phyloP scores from a whole-genome alignment of 148 eudicot species.

The Talinum fruticosum region DNA sequence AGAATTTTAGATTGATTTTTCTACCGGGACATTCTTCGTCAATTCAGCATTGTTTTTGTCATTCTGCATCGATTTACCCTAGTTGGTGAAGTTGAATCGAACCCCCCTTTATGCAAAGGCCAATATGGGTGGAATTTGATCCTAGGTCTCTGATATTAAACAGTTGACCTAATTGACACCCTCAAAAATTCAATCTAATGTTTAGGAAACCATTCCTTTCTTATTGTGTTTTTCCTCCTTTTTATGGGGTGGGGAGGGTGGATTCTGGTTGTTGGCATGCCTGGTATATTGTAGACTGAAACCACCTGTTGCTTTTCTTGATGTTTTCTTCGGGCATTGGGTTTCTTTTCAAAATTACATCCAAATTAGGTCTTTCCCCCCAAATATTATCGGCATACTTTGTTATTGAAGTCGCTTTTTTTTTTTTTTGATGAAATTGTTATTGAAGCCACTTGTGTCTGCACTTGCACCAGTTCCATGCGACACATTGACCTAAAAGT shows the following conservation, averaged over 20 bases:
- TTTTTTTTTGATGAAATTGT: no score
- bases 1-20: neutral
- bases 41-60: neutral
- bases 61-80: neutral
- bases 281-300: neutral
- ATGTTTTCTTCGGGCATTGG: neutral
- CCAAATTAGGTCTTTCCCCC: neutral
- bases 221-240: neutral
- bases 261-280: neutral
- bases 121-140: no score
- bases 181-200: neutral
- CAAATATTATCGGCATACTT: no score
- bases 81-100: neutral
- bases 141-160: neutral
- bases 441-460: neutral
- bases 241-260: no score
- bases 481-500: neutral
- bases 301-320: neutral
- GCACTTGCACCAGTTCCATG: neutral
- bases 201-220: neutral
- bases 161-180: neutral
- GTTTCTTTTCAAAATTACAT: neutral
- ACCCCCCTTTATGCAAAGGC: no score
- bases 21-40: neutral
- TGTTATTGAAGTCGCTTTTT: neutral